Base-by-base conservation (phyloP, 768 basidiomycete genomes). In the Lactarius quietus region DNA sequence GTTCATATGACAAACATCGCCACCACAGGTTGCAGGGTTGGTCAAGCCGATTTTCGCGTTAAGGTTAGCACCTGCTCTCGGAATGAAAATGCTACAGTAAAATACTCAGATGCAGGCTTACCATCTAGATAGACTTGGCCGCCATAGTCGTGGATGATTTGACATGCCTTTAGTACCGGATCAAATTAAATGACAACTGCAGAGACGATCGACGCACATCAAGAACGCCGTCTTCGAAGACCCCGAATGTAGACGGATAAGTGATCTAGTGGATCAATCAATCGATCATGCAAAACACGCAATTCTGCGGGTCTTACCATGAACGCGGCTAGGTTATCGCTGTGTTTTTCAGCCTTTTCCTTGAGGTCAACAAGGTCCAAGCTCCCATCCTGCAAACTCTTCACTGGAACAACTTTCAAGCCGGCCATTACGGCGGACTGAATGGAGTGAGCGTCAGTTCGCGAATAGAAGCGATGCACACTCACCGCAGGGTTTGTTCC, bases 91-190 rank as follows among this genome's bases (percentile, higher is more conserved):
- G 45, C 23, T 26, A 43, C 5, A 23, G 4, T 6, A 33, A 12
- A 15, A 5, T 43, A 28, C 18, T 9, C 20, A 14, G 6, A 33
- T 18, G 45, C 6, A 14, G 28, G 18, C 76, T 55, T 68, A 79
- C 93, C 93, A 73, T 99, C 97, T 61, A 99, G 83, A 78, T 98
- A 99, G 39, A 99, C 96, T 74, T 99, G 95, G 33, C 97, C 97
- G 20, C 96, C 96, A 71, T 92, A 87, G 62, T 93, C 84, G 73
- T 99, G 97, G 38, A 97, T 90, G 72, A 97, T 93, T 72, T 90
- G 80, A 81, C 94, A 96, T 29, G 95, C 96, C 82, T 93, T 73
- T 48, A 65, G 9, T 29, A 56, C 65, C 15, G 61, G 6, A 58
- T 65, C 62, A 70, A 58, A 29, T 35, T 23, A 8, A 15, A 48